These are phyloP conservation scores for Kockiozyma suomiensis DNA, from an alignment of 805 yeast species.

Conservation along the genomic window DNA sequence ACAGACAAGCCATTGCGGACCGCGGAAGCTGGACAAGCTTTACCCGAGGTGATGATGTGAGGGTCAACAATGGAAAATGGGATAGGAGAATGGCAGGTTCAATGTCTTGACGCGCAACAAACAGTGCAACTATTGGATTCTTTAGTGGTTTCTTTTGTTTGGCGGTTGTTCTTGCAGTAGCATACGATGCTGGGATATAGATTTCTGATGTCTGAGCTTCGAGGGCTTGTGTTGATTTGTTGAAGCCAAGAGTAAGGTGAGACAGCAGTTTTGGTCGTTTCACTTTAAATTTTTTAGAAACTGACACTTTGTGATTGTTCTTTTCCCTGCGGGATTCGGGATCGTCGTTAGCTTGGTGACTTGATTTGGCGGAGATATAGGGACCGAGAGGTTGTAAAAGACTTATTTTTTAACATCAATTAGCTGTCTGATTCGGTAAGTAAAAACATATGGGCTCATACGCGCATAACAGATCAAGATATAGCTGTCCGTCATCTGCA, in stretches of 20 bases:
- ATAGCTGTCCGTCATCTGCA: slow-evolving; percentile 19
- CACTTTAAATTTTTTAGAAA: no score
- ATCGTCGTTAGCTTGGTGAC: neutral
- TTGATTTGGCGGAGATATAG: slow-evolving; percentile 9
- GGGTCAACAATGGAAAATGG: slow-evolving; percentile 35
- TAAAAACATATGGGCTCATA: neutral
- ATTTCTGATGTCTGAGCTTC: slow-evolving; percentile 21
- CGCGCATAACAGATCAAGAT: slow-evolving; percentile 24
- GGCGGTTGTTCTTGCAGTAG: neutral
- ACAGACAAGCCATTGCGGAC: slow-evolving; percentile 8
- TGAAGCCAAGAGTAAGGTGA: slow-evolving; percentile 25
- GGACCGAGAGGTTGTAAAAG: slow-evolving; percentile 12
- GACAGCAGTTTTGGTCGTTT: slow-evolving; percentile 19
- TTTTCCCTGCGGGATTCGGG: neutral
- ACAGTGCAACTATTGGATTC: slow-evolving; percentile 27
- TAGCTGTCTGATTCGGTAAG: neutral
- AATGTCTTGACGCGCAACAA: slow-evolving; percentile 34
- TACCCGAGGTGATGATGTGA: slow-evolving; percentile 18
- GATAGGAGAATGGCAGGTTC: slow-evolving; percentile 31
- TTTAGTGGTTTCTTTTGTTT: neutral
- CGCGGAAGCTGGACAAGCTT: slow-evolving; percentile 29
- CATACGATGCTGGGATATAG: neutral
- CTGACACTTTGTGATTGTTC: neutral
- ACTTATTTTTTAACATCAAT: neutral
- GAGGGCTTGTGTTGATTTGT: slow-evolving; percentile 25